These are phyloP conservation scores for Fraxinus latifolia DNA, from an alignment of 305 asterid genomes.

Conservation along the genomic window DNA sequence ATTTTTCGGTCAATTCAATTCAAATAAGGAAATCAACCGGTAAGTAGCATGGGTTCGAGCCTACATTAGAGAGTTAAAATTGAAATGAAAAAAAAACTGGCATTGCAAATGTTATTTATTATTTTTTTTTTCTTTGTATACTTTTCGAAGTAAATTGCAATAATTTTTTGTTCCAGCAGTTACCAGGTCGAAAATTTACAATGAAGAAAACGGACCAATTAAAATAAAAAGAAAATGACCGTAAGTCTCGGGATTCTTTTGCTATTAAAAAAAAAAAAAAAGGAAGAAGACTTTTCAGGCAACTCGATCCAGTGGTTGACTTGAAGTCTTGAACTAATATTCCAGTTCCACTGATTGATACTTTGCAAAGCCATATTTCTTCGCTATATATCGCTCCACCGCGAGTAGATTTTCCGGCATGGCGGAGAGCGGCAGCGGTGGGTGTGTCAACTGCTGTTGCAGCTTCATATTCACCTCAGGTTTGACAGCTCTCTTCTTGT, in stretches of 20 bases:
- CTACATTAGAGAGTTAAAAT: background rate
- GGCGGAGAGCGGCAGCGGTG: slow-evolving; percentile 32
- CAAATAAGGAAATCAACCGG: background rate
- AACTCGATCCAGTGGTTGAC: background rate
- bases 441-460: slow-evolving; percentile 43
- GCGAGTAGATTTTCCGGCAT: slow-evolving; percentile 19
- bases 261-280: background rate
- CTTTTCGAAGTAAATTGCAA: background rate
- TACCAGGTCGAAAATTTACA: background rate
- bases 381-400: background rate
- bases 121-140: too few species aligned
- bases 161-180: background rate
- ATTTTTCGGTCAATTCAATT: too few species aligned
- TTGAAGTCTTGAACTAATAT: background rate
- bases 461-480: slow-evolving; percentile 66
- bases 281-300: background rate
- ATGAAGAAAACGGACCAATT: background rate
- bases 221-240: background rate
- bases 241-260: background rate
- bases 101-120: too few species aligned
- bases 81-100: background rate
- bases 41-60: background rate
- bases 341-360: background rate
- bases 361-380: background rate
- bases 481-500: slow-evolving; percentile 61